Conservation (phyloP, 1,139 yeast species). For the Pichia sp. region DNA sequence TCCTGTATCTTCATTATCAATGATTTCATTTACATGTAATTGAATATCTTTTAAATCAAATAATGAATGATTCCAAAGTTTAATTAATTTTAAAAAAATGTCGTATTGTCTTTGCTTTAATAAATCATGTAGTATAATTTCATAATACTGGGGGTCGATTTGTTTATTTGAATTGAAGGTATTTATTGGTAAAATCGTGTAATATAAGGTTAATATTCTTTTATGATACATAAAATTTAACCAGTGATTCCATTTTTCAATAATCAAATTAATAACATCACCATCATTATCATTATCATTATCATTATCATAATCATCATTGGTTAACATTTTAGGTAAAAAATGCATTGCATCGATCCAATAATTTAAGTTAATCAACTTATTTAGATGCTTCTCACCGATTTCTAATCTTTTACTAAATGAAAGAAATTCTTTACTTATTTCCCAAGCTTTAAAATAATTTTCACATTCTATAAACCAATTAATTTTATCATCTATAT, state of each 20-base stretch:
- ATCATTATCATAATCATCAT: constrained; percentile 17
- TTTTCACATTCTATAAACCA: constrained; percentile 61
- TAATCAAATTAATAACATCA: constrained; percentile 30
- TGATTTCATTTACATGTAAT: constrained; percentile 40
- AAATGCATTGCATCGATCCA: constrained; percentile 53
- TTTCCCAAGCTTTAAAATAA: constrained; percentile 69
- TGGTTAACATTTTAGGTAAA: constrained; percentile 25
- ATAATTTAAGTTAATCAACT: neutral
- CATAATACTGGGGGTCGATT: constrained; percentile 40
- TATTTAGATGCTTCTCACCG: neutral
- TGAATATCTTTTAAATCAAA: constrained; percentile 46
- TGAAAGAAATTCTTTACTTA: constrained; percentile 57
- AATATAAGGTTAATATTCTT: constrained; percentile 42
- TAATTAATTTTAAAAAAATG: constrained; percentile 37
- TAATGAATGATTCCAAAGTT: constrained; percentile 53
- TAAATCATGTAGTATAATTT: constrained; percentile 46
- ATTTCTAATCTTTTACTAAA: constrained; percentile 53
- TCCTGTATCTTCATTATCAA: constrained; percentile 20
- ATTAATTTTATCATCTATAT: constrained; percentile 56
- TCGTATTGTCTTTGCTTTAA: constrained; percentile 34
- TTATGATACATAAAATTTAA: constrained; percentile 47
- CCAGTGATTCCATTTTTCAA: constrained; percentile 64
- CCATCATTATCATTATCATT: constrained; percentile 16
- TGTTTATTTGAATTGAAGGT: constrained; percentile 8
- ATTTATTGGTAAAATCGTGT: constrained; percentile 47